Evolutionary conservation across 2,329 filamentous ascomycete species (phyloP).

Genomic region (Ceratocystiopsis brevicomis): DNA sequence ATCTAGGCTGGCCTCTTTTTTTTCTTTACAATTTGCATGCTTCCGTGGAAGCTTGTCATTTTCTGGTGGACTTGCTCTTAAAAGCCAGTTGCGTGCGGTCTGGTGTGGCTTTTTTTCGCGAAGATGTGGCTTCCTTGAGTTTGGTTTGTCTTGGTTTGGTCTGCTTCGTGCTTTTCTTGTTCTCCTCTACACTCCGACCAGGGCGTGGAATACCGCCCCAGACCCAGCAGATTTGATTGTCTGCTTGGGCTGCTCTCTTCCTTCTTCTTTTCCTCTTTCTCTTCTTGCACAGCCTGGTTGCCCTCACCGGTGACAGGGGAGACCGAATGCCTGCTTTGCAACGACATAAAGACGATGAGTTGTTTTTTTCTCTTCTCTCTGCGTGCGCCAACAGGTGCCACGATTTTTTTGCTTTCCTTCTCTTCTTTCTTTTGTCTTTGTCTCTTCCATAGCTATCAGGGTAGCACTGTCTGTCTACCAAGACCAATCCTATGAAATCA

Average conservation of each 20-base stretch:
- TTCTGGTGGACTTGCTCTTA: too few species aligned
- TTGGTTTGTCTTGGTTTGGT: background rate
- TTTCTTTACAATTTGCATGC: background rate
- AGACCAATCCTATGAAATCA: too few species aligned
- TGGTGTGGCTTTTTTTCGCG: too few species aligned
- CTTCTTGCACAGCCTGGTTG: slow-evolving; percentile 1
- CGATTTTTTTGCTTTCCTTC: too few species aligned
- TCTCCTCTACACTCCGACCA: slow-evolving; percentile 1
- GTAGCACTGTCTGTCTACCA: too few species aligned
- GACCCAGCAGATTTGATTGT: slow-evolving; percentile 1
- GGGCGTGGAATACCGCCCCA: slow-evolving; percentile 7
- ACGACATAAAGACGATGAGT: too few species aligned
- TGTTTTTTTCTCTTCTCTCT: too few species aligned
- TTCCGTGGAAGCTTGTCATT: too few species aligned
- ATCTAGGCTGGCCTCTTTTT: background rate
- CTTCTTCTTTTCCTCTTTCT: slow-evolving; percentile 11
- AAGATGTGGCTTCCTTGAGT: background rate
- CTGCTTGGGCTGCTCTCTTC: slow-evolving; percentile 3
- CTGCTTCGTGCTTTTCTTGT: background rate
- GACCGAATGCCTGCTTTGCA: background rate
- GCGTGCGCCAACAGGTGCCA: too few species aligned
- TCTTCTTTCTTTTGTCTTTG: too few species aligned
- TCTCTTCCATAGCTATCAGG: too few species aligned
- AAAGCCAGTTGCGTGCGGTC: too few species aligned
- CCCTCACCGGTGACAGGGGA: background rate